A percentile compares a stretch with the other conserved stretches of the same genome.
Evolutionary conservation across 768 basidiomycete species (phyloP).

Genomic region (Mycena galericulata): DNA sequence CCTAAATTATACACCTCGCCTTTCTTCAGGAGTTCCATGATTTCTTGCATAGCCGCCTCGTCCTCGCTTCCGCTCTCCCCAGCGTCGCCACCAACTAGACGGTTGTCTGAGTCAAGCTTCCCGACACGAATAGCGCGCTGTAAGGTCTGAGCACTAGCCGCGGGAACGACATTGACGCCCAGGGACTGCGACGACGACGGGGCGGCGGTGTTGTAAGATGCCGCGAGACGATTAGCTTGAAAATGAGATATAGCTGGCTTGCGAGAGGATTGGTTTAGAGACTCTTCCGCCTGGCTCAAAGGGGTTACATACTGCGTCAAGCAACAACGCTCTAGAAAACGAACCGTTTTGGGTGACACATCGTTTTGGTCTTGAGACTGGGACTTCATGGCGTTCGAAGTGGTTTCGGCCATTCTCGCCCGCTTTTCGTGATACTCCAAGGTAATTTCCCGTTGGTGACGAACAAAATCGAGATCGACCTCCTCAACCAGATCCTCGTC

Average conservation of each 20-base stretch:
- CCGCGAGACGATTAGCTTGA: conserved; percentile 67
- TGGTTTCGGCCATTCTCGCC: conserved; percentile 63
- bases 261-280: conserved; percentile 34
- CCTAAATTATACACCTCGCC: conserved; percentile 68
- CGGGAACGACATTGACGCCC: conserved; percentile 57
- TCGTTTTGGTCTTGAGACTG: conserved; percentile 55
- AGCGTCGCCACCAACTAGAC: conserved; percentile 62
- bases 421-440: conserved; percentile 78
- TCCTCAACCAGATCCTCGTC: conserved; percentile 60
- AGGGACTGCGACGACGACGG: conserved; percentile 52
- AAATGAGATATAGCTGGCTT: conserved; percentile 74
- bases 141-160: conserved; percentile 58
- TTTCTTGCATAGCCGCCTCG: conserved; percentile 57
- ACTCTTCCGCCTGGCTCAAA: conserved; percentile 23
- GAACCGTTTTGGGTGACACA: conserved; percentile 60
- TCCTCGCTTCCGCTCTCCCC: conserved; percentile 69
- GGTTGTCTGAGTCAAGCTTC: conserved; percentile 61
- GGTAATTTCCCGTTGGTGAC: conserved; percentile 81
- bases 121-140: conserved; percentile 68
- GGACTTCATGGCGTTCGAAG: conserved; percentile 62
- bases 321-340: conserved; percentile 29
- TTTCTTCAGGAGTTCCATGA: conserved; percentile 62
- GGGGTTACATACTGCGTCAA: conserved; percentile 3
- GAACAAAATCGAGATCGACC: conserved; percentile 70
- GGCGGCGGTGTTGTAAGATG: conserved; percentile 59